These are phyloP conservation scores for Adenanthera pavonina DNA, from an alignment of 306 rosid genomes.

Conservation along the genomic window DNA sequence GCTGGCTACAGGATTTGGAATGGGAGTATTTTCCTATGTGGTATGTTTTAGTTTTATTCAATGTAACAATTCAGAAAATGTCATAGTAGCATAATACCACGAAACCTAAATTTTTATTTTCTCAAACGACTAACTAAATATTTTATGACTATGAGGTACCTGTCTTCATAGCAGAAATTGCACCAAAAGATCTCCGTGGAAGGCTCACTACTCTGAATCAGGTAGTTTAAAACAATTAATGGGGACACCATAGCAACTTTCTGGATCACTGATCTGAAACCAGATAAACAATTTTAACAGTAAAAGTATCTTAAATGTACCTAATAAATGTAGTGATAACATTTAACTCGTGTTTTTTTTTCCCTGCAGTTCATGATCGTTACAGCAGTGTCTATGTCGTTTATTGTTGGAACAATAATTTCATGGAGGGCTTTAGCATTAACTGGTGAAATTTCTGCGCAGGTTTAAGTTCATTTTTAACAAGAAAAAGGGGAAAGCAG, in stretches of 20 bases:
- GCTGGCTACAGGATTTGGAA: constrained; percentile 95
- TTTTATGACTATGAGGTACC: constrained; percentile 70
- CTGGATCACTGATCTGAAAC: constrained; percentile 12
- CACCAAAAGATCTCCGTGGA: constrained; percentile 90
- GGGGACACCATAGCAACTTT: not conserved
- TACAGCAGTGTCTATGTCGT: constrained; percentile 70
- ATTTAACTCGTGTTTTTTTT: constrained; percentile 23
- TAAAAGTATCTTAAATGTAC: constrained; percentile 15
- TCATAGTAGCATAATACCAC: constrained; percentile 6
- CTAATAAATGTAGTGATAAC: constrained; percentile 1
- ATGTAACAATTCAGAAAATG: constrained; percentile 14
- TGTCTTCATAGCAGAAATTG: constrained; percentile 86
- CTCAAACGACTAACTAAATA: constrained; percentile 18
- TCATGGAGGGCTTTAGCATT: constrained; percentile 85
- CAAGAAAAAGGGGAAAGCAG: not conserved
- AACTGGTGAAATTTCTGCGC: constrained; percentile 52
- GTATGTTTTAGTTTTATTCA: constrained; percentile 48
- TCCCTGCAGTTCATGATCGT: constrained; percentile 76
- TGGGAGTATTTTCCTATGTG: constrained; percentile 94
- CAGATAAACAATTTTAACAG: not conserved
- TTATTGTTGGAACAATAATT: constrained; percentile 74
- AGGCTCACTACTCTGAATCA: constrained; percentile 83
- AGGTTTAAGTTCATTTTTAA: constrained; percentile 19
- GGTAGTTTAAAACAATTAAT: constrained; percentile 44
- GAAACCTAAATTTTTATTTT: constrained; percentile 21